A percentile compares a stretch with the other conserved stretches of the same genome.
phyloP scores from a whole-genome alignment of 345 rosid genomes.

The Luvunga scandens region DNA sequence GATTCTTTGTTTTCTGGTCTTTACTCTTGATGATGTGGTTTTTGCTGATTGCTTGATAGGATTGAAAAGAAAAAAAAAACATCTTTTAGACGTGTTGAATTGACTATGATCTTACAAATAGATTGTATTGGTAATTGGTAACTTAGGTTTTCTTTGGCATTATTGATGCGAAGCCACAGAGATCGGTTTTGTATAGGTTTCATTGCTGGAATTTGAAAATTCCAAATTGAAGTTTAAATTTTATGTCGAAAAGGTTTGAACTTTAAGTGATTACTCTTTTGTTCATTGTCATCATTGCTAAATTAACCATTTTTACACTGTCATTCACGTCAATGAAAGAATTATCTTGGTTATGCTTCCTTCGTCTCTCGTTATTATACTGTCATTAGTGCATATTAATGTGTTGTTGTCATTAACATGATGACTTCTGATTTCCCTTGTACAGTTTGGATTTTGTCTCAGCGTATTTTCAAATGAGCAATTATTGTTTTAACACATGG shows the following conservation, averaged over 20 bases:
- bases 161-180: neutral
- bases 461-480: neutral
- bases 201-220: neutral
- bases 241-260: neutral
- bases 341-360: neutral
- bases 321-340: neutral
- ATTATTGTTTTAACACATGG: too few relatives aligned
- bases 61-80: neutral
- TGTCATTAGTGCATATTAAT: neutral
- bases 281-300: neutral
- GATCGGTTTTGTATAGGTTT: neutral
- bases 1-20: neutral
- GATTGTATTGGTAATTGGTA: neutral
- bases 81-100: neutral
- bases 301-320: neutral
- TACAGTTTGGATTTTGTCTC: neutral
- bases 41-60: neutral
- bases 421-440: neutral
- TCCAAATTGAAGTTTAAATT: neutral
- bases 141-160: neutral
- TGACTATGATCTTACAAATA: neutral
- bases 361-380: neutral
- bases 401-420: neutral
- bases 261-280: neutral
- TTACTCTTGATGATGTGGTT: neutral